These are phyloP conservation scores for Fusarium clavum DNA, from an alignment of 2,329 filamentous ascomycete genomes.

Conservation along the genomic window DNA sequence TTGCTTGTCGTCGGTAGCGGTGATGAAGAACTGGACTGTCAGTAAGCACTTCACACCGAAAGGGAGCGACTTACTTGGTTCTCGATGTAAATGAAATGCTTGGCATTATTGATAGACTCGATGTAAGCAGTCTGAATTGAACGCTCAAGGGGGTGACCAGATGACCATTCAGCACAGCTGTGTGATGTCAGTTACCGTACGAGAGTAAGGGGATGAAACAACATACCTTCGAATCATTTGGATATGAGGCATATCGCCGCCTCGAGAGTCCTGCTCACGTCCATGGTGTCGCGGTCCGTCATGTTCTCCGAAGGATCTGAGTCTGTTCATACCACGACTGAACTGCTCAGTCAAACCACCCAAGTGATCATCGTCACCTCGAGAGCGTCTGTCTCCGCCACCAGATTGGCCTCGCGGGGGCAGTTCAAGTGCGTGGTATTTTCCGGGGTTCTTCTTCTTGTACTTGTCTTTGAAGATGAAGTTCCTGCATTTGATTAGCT, in stretches of 20 bases:
- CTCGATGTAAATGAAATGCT: constrained; percentile 83
- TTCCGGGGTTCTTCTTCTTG: constrained; percentile 60
- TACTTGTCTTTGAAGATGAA: constrained; percentile 91
- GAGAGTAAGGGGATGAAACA: neutral
- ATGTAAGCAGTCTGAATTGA: constrained; percentile 90
- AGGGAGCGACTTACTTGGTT: constrained; percentile 64
- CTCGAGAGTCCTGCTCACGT: constrained; percentile 17
- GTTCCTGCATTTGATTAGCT: constrained; percentile 64
- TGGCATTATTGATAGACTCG: constrained; percentile 73
- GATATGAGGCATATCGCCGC: constrained; percentile 52
- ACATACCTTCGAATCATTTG: constrained; percentile 64
- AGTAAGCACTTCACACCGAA: neutral
- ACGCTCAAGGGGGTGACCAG: constrained; percentile 68
- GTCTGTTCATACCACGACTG: constrained; percentile 53
- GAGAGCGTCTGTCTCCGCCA: constrained; percentile 36
- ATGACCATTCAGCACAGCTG: constrained; percentile 64
- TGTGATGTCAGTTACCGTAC: neutral
- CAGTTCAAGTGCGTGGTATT: constrained; percentile 56
- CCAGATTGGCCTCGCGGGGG: constrained; percentile 8
- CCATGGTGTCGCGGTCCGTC: constrained; percentile 33
- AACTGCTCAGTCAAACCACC: constrained; percentile 60
- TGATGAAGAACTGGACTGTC: constrained; percentile 78
- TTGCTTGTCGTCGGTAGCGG: constrained; percentile 77
- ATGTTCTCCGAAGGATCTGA: constrained; percentile 52
- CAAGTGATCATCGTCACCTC: constrained; percentile 51